A percentile compares a stretch with the other conserved stretches of the same genome.
Evolutionary conservation across 2,329 filamentous ascomycete species (phyloP).

Genomic region (Ophiobolus disseminans): DNA sequence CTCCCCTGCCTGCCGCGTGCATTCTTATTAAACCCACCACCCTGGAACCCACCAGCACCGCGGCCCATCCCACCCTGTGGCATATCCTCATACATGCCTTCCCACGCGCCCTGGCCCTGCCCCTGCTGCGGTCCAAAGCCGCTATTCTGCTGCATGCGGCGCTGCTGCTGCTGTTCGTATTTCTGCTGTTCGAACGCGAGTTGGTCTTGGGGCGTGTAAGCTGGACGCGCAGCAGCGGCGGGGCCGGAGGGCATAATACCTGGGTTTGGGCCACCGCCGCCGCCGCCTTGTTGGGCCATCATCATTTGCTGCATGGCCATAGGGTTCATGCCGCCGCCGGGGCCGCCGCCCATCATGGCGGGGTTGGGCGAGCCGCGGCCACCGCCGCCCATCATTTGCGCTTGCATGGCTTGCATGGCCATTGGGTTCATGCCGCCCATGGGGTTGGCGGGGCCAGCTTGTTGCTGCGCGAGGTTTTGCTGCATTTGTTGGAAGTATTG

Average conservation of each 20-base stretch:
- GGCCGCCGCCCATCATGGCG: constrained; percentile 53
- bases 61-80: constrained; percentile 74
- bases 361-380: constrained; percentile 45
- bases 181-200: constrained; percentile 79
- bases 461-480: constrained; percentile 74
- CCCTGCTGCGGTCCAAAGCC: constrained; percentile 58
- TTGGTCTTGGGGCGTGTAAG: constrained; percentile 74
- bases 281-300: constrained; percentile 56
- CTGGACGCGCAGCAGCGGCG: constrained; percentile 48
- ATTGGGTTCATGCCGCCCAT: constrained; percentile 68
- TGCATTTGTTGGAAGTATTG: constrained; percentile 97
- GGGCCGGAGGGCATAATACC: constrained; percentile 37
- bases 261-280: constrained; percentile 45
- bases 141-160: constrained; percentile 57
- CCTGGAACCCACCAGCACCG: constrained; percentile 45
- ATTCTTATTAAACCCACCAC: constrained; percentile 1
- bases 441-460: constrained; percentile 54
- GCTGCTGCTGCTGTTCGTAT: constrained; percentile 72
- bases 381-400: constrained; percentile 44
- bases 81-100: constrained; percentile 97
- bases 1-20: constrained; percentile 31
- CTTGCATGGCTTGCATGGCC: constrained; percentile 52
- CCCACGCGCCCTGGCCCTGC: constrained; percentile 85
- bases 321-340: background rate
- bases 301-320: constrained; percentile 71